Base-by-base conservation (phyloP, 2,329 filamentous ascomycete species). In the Lojkania enalia region DNA sequence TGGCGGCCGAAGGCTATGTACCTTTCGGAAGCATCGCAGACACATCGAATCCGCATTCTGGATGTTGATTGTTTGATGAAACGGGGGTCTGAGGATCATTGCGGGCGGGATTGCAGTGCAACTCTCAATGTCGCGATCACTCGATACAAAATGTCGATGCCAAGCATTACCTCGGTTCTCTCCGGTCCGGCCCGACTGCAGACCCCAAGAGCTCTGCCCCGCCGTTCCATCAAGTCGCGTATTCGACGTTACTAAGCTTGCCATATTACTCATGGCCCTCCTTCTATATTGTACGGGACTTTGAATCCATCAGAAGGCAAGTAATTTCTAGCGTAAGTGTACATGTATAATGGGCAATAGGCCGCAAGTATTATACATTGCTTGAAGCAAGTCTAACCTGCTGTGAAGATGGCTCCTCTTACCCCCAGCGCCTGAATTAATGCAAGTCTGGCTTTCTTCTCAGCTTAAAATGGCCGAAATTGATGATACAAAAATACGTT, bases 61-160 rank as follows among this genome's bases (percentile, higher is more conserved):
- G 16, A 53, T 45, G 39, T 58, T 51, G 51, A 63, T 56, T 46
- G 58, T 52, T 50, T 64, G 59, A 33, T 56, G 46, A 39, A 69
- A 44, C 43, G 61, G 57, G 27, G 63, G 59, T 60, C 64, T 63
- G 50, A 70, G 57, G 58, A 57, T 65, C 68, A 71, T 71, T 50
- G 59, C 64, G 65, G 52, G 58, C 54, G 60, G 49, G 23, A 21
- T 11, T 21, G 38, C 36, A 33, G 7, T 9, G 39, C 36, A 18
- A 42, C 43, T 39, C 29, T 20, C 16, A 6, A 15, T 15, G 6
- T 20, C 37, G 41, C 48, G 29, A 41, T 51, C 40, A 39, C 40
- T 42, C 42, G 37, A 51, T 42, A 33, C 19, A 20, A 14, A 6
- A n/a, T 16, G 13, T 14, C 11, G 5, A 14, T 41, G 47, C 43